Percentiles rank a stretch among this genome's conserved stretches.
Conservation (phyloP, 129 eudicot genomes). For the Saussurea involucrata region DNA sequence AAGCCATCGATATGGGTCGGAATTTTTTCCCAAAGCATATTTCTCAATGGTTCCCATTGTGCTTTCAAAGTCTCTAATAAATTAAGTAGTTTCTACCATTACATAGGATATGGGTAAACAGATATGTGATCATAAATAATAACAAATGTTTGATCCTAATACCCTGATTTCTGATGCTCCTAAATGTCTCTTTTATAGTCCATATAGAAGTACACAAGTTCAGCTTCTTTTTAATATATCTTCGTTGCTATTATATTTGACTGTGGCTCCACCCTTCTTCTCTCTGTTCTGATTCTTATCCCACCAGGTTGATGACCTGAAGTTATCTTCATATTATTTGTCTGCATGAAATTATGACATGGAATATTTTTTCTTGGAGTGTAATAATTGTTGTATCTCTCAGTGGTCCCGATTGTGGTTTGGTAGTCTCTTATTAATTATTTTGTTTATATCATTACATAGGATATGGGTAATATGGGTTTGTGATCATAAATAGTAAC, state of each 20-base stretch:
- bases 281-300: not conserved
- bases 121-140: not conserved
- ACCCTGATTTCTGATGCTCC: not conserved
- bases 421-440: not conserved
- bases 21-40: not conserved
- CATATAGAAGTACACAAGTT: not conserved
- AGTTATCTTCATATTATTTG: too few relatives aligned
- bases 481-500: not conserved
- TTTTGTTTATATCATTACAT: not conserved
- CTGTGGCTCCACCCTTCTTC: not conserved
- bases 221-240: not conserved
- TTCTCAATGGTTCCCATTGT: not conserved
- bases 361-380: not conserved
- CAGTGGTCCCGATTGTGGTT: not conserved
- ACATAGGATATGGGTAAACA: not conserved
- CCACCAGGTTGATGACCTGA: too few relatives aligned
- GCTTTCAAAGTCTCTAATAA: not conserved
- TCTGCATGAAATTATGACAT: not conserved
- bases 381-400: not conserved
- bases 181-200: not conserved
- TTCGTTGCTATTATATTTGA: not conserved
- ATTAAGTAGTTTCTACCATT: not conserved
- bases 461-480: not conserved
- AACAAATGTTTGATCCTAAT: not conserved
- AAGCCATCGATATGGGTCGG: not conserved